Conservation (phyloP, 2,329 filamentous ascomycete genomes). For the Dothideomycetidae sp. region DNA sequence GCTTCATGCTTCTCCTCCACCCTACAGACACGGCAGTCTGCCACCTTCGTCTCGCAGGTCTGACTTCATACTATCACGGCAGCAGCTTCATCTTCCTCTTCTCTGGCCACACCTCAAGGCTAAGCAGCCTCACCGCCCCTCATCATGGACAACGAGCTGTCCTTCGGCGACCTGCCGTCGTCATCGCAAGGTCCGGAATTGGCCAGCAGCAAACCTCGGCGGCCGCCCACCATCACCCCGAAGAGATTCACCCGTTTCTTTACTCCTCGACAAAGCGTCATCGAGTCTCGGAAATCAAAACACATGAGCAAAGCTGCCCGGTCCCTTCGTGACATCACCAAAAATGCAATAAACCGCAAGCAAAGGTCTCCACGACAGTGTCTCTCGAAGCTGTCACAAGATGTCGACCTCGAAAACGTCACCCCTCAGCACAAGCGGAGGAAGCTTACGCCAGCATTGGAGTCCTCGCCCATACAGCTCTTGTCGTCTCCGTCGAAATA, state of each 20-base stretch:
- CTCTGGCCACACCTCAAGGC: no score
- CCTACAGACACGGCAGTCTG: no score
- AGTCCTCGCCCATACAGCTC: constrained; percentile 27
- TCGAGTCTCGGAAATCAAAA: constrained; percentile 14
- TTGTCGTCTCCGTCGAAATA: constrained; percentile 11
- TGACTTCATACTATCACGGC: no score
- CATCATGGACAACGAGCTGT: neutral
- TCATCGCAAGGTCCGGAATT: constrained; percentile 6
- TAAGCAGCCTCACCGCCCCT: neutral
- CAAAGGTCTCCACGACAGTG: neutral
- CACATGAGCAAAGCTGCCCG: constrained; percentile 27
- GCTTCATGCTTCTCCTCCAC: no score
- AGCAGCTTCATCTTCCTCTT: no score
- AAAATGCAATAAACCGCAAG: constrained; percentile 29
- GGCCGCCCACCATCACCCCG: constrained; percentile 36
- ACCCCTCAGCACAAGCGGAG: constrained; percentile 24
- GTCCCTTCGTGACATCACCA: constrained; percentile 37
- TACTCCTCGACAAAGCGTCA: constrained; percentile 28
- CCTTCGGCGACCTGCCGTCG: constrained; percentile 7
- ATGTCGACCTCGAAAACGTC: constrained; percentile 16
- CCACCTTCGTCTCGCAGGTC: no score
- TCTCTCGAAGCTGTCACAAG: constrained; percentile 7
- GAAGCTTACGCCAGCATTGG: constrained; percentile 30
- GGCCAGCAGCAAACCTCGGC: constrained; percentile 27
- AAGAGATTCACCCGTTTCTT: constrained; percentile 39